phyloP scores from a whole-genome alignment of 2,329 filamentous ascomycete genomes.

The Penicillium sp. region DNA sequence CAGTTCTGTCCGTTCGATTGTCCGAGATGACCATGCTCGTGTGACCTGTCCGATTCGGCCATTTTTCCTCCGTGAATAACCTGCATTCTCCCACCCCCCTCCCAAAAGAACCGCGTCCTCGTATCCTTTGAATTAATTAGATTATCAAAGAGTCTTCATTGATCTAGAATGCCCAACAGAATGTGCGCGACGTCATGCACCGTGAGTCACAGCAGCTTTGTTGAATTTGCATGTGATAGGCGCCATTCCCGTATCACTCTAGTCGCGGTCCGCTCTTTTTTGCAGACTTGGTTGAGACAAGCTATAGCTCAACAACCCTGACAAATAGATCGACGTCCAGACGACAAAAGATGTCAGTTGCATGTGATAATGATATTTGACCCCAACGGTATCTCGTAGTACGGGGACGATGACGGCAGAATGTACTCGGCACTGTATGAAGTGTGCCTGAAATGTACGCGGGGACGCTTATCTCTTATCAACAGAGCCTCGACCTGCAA shows the following conservation, averaged over 20 bases:
- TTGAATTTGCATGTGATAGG: conserved; percentile 6
- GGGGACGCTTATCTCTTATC: conserved; percentile 6
- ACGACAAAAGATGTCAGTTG: neutral
- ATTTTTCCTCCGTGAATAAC: neutral
- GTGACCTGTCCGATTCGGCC: neutral
- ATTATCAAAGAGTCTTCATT: neutral
- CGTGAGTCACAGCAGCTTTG: conserved; percentile 1
- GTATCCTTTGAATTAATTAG: too few species aligned
- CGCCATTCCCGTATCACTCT: neutral
- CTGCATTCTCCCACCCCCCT: too few species aligned
- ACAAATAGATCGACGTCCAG: neutral
- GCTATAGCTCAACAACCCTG: neutral
- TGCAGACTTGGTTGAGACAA: neutral
- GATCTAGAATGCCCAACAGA: neutral
- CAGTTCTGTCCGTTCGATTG: neutral
- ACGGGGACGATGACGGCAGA: neutral
- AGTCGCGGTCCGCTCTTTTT: neutral
- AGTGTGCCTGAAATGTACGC: neutral
- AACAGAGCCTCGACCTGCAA: conserved; percentile 1
- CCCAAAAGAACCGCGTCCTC: too few species aligned
- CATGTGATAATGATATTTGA: neutral
- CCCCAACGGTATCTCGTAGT: neutral
- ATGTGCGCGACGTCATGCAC: neutral
- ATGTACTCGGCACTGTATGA: too few species aligned
- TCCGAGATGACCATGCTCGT: neutral